phyloP scores from a whole-genome alignment of 139 green algal species.

The Micractinium conductrix region DNA sequence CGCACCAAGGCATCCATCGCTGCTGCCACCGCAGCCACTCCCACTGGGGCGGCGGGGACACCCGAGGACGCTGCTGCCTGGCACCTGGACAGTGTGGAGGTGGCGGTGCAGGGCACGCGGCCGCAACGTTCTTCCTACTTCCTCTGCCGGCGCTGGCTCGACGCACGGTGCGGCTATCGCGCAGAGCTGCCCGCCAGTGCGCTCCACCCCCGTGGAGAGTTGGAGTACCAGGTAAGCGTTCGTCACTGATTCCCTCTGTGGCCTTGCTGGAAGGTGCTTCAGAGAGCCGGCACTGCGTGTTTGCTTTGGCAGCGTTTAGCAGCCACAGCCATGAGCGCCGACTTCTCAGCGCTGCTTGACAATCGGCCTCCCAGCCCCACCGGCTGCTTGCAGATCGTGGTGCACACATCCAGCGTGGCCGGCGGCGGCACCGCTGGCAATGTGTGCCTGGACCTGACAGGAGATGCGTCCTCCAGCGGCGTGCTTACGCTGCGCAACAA shows the following conservation, averaged over 20 bases:
- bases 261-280: too few species aligned
- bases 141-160: constrained; percentile 58
- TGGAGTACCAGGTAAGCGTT: constrained; percentile 30
- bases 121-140: constrained; percentile 5
- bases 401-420: constrained; percentile 38
- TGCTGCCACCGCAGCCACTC: too few species aligned
- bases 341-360: not conserved
- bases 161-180: constrained; percentile 48
- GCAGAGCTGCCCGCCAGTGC: constrained; percentile 13
- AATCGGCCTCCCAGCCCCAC: too few species aligned
- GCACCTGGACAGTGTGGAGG: constrained; percentile 21
- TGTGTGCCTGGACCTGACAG: constrained; percentile 68
- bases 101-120: not conserved
- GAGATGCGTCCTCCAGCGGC: constrained; percentile 51
- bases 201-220: not conserved
- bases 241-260: too few species aligned
- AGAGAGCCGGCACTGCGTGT: too few species aligned
- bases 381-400: not conserved
- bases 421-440: constrained; percentile 70
- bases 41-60: too few species aligned
- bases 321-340: too few species aligned
- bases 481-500: constrained; percentile 32
- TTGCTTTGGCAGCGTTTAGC: too few species aligned
- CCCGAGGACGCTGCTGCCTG: not conserved
- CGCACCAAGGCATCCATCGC: too few species aligned